phyloP scores from a whole-genome alignment of 345 rosid species.

The Lumnitzera racemosa region DNA sequence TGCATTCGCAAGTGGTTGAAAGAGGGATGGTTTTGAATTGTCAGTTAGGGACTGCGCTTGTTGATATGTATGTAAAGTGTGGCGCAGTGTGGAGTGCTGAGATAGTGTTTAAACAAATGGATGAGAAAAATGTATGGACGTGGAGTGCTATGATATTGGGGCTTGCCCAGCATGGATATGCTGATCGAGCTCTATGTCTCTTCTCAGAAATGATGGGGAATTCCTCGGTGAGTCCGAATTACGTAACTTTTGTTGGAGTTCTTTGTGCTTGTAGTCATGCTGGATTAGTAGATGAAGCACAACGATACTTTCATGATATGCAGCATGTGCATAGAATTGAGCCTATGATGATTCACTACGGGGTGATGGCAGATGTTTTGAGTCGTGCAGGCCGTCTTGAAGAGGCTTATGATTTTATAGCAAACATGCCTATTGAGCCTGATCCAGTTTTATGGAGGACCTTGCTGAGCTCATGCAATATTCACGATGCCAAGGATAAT shows the following conservation, averaged over 20 bases:
- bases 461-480: conserved; percentile 53
- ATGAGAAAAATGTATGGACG: conserved; percentile 68
- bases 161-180: conserved; percentile 68
- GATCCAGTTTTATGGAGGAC: conserved; percentile 69
- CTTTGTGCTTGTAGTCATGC: conserved; percentile 79
- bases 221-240: conserved; percentile 47
- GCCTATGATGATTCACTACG: conserved; percentile 64
- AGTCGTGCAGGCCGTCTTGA: conserved; percentile 64
- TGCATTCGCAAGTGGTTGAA: conserved; percentile 53
- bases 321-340: conserved; percentile 54
- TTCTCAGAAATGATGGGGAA: conserved; percentile 40
- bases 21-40: conserved; percentile 49
- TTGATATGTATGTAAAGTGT: conserved; percentile 70
- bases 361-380: conserved; percentile 71
- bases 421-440: conserved; percentile 43
- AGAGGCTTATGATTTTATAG: conserved; percentile 54
- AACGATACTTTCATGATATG: conserved; percentile 57
- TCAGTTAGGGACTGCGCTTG: conserved; percentile 74
- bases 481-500: conserved; percentile 32
- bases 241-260: conserved; percentile 81
- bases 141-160: conserved; percentile 96
- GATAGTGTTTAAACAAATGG: conserved; percentile 43
- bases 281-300: conserved; percentile 66
- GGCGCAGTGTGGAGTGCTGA: conserved; percentile 47
- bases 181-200: conserved; percentile 48